Base-by-base conservation (phyloP, 345 rosid genomes). In the Jatropha curcas region DNA sequence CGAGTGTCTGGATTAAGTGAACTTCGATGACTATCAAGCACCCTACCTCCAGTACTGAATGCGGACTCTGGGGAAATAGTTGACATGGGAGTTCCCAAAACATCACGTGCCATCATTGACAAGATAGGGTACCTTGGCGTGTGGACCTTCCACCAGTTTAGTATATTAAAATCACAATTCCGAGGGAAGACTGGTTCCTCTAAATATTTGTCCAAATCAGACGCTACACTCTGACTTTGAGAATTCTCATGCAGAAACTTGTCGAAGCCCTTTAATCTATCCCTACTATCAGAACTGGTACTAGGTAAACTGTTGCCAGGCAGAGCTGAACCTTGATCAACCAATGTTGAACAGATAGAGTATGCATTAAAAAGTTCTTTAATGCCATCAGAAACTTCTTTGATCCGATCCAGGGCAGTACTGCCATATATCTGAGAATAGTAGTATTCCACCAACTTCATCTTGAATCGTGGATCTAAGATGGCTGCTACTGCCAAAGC, bases 61-160 rank as follows among this genome's bases (percentile, higher is more conserved):
- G 85, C 81, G 9, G 81, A 84, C 58, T 90, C 92, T 43, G 88
- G 87, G 13, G 79, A 70, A 72, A 82, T 73, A 56, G 87, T 92
- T 46, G 97, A 89, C 88, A 92, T 84, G 0, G 96, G 97, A 56
- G 93, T 92, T 61, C 94, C 97, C 28, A 94, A 70, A 69, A 94
- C 85, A 78, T 94, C 98, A 14, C 93, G 93, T 19, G 97, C 98
- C 95, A 94, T 85, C 95, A 89, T 84, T 65, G 98, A 92, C 83
- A 94, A 75, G 55, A 94, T 81, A 70, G 98, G 97, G 83, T 92
- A 94, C 74, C 97, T 88, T n/a, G 97, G 96, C 0, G 96, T 90
- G 81, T 94, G 96, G 55, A 92, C 98, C 70, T 88, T 92, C 98
- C 98, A 94, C 91, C 97, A 94, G 77, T 94, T 92, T 71, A 94